Percentiles rank a stretch among this genome's conserved stretches.
Evolutionary conservation across 495 filamentous ascomycete genomes (phyloP).

Genomic region (Neurospora tetraspora): DNA sequence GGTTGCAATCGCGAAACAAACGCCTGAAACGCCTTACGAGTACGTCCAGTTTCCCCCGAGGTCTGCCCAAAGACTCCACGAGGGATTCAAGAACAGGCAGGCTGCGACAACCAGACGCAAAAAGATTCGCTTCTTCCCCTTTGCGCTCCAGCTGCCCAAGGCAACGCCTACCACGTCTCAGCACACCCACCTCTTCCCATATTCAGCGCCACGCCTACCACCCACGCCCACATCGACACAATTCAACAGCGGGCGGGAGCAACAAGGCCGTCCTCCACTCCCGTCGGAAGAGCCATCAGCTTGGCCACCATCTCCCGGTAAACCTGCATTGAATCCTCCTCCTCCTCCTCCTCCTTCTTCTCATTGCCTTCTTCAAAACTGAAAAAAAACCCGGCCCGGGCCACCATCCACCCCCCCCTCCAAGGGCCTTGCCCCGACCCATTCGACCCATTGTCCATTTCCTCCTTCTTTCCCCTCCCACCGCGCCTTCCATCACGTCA

Average conservation of each 20-base stretch:
- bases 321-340: background rate
- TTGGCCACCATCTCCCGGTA: background rate
- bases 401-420: background rate
- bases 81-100: background rate
- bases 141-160: background rate
- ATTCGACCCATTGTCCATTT: background rate
- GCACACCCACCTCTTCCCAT: too few species aligned
- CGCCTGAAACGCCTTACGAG: background rate
- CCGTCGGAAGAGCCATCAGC: background rate
- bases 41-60: background rate
- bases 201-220: too few species aligned
- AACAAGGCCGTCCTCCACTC: background rate
- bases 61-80: background rate
- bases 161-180: background rate
- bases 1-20: background rate
- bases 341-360: background rate
- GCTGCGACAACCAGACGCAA: background rate
- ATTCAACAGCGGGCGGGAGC: background rate
- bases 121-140: background rate
- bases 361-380: background rate
- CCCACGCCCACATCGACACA: background rate
- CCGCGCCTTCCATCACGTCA: background rate
- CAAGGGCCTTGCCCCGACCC: background rate
- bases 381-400: background rate
- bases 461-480: background rate